Evolutionary conservation across 345 rosid genomes (phyloP).

Genomic region (Alliaria petiolata): DNA sequence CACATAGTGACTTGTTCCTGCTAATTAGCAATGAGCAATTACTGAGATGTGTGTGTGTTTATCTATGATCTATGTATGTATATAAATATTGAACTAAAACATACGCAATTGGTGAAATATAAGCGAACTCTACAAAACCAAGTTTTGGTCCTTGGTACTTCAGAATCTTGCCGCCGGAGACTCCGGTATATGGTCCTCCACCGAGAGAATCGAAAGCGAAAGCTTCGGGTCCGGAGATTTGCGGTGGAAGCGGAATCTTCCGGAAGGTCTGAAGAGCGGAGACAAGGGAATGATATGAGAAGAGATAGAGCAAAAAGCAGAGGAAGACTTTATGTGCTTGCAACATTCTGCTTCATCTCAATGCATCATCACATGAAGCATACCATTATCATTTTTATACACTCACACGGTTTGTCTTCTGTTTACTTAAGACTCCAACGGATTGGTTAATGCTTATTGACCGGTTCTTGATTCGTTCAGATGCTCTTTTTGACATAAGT

Average conservation of each 20-base stretch:
- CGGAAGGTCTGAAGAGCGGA: constrained; percentile 9
- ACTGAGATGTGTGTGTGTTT: not conserved
- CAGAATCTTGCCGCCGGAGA: constrained; percentile 38
- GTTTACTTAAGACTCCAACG: too few relatives aligned
- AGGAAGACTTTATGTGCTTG: not conserved
- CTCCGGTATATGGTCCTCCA: constrained; percentile 38
- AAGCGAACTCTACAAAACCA: constrained; percentile 35
- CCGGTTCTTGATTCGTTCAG: not conserved
- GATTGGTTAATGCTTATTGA: not conserved
- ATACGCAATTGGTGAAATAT: constrained; percentile 27
- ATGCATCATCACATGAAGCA: constrained; percentile 8
- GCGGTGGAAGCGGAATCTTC: constrained; percentile 14
- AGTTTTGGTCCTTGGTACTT: constrained; percentile 26
- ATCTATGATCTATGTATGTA: not conserved
- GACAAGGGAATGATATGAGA: not conserved
- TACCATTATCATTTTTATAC: constrained; percentile 4
- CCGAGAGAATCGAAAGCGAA: constrained; percentile 27
- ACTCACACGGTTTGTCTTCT: not conserved
- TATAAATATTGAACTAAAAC: not conserved
- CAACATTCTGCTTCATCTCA: constrained; percentile 3
- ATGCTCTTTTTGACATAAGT: constrained; percentile 5
- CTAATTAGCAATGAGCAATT: not conserved
- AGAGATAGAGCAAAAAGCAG: not conserved
- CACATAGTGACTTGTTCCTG: constrained; percentile 27
- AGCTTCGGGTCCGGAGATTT: constrained; percentile 20